Evolutionary conservation across 768 basidiomycete species (phyloP).

Genomic region (Mycena crocata): DNA sequence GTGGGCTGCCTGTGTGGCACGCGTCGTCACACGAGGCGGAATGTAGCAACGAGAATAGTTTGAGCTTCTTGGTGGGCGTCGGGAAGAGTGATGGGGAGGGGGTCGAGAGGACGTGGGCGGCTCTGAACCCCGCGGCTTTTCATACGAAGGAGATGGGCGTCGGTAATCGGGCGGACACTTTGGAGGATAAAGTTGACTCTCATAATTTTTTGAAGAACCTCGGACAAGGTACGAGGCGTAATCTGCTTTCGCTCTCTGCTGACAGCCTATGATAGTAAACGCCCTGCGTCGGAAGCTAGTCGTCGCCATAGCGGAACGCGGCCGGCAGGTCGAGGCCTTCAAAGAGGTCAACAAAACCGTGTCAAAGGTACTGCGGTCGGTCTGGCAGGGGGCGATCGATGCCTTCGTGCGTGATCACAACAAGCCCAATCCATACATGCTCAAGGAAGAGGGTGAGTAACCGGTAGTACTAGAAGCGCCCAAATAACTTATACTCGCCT

Average conservation of each 20-base stretch:
- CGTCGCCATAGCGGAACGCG: conserved; percentile 1
- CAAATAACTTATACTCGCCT: neutral
- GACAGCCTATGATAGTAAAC: no score
- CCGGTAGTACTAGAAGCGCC: no score
- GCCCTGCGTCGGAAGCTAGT: conserved; percentile 46
- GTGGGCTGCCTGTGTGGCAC: conserved; percentile 40
- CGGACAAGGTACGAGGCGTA: no score
- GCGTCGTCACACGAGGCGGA: conserved; percentile 29
- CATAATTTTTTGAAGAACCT: no score
- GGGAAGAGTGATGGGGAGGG: conserved; percentile 49
- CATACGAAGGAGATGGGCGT: conserved; percentile 48
- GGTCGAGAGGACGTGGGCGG: conserved; percentile 47
- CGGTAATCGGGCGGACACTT: conserved; percentile 39
- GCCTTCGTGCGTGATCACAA: conserved; percentile 10
- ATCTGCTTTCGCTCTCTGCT: no score
- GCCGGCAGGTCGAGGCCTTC: conserved; percentile 11
- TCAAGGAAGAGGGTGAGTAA: neutral
- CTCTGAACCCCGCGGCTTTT: conserved; percentile 36
- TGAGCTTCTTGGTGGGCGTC: conserved; percentile 40
- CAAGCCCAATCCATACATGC: conserved; percentile 6
- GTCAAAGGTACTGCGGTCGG: neutral
- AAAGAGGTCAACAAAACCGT: neutral
- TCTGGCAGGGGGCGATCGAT: conserved; percentile 10
- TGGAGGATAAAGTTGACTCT: no score
- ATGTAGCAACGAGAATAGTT: conserved; percentile 35